Base-by-base conservation (phyloP, 2,329 filamentous ascomycete genomes). In the Lachnellula occidentalis region DNA sequence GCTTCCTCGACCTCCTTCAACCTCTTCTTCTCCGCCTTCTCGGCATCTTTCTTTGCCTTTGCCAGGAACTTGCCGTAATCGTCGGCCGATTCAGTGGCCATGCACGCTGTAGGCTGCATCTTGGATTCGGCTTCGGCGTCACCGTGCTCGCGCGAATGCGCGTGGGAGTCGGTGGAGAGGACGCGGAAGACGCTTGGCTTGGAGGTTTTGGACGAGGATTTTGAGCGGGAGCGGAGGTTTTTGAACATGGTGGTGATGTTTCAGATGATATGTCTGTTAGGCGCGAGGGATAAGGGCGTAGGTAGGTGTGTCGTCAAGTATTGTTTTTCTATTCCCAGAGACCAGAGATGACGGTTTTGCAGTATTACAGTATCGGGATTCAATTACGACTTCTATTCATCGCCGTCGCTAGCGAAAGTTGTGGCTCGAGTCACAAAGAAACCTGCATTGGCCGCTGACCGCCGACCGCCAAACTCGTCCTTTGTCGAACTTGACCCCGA, bases 1-100 rank as follows among this genome's bases (percentile, higher is more conserved):
- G 71, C 61, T n/a, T 67, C 68, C 57, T 71, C 70, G 55, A 72
- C 70, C 45, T 71, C 60, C 51, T 69, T 62, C 62, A 51, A 24
- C 50, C 34, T 57, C 50, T 53, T 49, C 48, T 53, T 61, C 51
- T 62, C 57, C 14, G 27, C 52, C 41, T 53, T 55, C 49, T 61
- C 58, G 4, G 46, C 61, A 14, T 58, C 60, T 24, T 55, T 56
- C 34, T 48, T 53, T 12, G 58, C 58, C 17, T 61, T 58, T 34
- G 52, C 56, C 34, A 65, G 27, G 45, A 65, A 65, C n/a, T 59
- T 56, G 21, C 56, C 45, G 34, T 57, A 64, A 48, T 64, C 61
- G 36, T 36, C 55, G 31, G 43, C 48, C 21, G 43, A 51, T 21
- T 52, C 51, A 5, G 54, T 49, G 7, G 31, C 42, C 1, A 21